Evolutionary conservation across 305 asterid species (phyloP), one percentile per base, ranked within the genome.

Genomic region (Fraxinus velutina): DNA sequence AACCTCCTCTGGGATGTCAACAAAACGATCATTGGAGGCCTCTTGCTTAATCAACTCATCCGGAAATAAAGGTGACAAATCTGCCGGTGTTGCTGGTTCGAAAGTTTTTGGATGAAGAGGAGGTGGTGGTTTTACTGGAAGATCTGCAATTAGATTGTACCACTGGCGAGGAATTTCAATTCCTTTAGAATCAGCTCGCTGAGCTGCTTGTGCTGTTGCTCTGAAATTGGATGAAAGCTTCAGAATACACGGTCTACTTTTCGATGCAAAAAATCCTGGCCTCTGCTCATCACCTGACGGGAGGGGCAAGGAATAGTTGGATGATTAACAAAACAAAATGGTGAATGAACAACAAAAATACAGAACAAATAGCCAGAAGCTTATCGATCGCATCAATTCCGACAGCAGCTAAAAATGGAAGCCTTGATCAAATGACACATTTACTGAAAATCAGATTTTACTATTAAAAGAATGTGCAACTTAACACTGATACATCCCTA

Each of bases 1-100:
- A 78, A 95, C 96, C 83, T 93, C 97, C 73, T 95, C 92, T 0
- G 98, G 99, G 81, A 95, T 95, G 78, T 92, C 94, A 44, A 95
- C 86, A 81, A 87, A 95, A 80, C 89, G 89, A 5, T 93, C 94
- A 13, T 1, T 44, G 32, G 89, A 84, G 5, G 82, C 86, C 82
- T 95, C 99, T 75, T 95, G 98, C 83, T 87, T 90, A 68, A 93
- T 93, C 81, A 95, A 62, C 81, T 92, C 98, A 76, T 93, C 93
- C 0, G 98, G 94, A 88, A 95, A 92, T 24, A 95, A 81, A 27
- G 93, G 94, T 12, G 95, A 84, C 64, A 93, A 85, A 81, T 95
- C 98, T 86, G 91, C 94, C 1, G 98, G 96, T 79, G 89, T 88
- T 71, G 92, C 81, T 0, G 94, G 97, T 50, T 92, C 86, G 3